Percentiles rank a stretch among this genome's conserved stretches.
phyloP scores from a whole-genome alignment of 768 basidiomycete genomes.

The Termitomyces sp. region DNA sequence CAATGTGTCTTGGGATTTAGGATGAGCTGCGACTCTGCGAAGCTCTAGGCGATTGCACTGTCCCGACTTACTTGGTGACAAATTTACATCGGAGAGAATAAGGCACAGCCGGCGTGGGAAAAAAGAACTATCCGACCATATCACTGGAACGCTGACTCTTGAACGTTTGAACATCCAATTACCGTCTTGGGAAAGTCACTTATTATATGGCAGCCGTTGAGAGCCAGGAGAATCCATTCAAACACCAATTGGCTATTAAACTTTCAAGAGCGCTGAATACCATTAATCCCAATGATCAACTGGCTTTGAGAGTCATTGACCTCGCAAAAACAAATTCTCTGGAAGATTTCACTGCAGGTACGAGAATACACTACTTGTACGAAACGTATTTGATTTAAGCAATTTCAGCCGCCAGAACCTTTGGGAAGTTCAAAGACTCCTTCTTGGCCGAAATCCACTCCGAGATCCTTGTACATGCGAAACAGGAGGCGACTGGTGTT shows the following conservation, averaged over 20 bases:
- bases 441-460: constrained; percentile 75
- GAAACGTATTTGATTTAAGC: constrained; percentile 1
- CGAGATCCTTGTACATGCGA: constrained; percentile 69
- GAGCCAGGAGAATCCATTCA: constrained; percentile 38
- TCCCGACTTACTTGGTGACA: too few species aligned
- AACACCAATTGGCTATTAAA: constrained; percentile 69
- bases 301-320: constrained; percentile 74
- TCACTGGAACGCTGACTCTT: background rate
- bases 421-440: constrained; percentile 82
- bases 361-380: constrained; percentile 13
- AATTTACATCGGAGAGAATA: too few species aligned
- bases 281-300: constrained; percentile 77
- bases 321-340: constrained; percentile 68
- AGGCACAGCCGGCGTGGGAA: background rate
- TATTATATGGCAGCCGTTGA: background rate
- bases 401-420: constrained; percentile 61
- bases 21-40: too few species aligned
- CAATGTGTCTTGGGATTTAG: background rate
- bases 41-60: too few species aligned
- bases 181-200: background rate
- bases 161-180: background rate
- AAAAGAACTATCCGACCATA: background rate
- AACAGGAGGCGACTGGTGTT: constrained; percentile 55
- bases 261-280: constrained; percentile 77
- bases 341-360: constrained; percentile 67